Evolutionary conservation across 768 basidiomycete genomes (phyloP), one percentile per base, ranked within the genome.

Genomic region (Leccinum variicolor): DNA sequence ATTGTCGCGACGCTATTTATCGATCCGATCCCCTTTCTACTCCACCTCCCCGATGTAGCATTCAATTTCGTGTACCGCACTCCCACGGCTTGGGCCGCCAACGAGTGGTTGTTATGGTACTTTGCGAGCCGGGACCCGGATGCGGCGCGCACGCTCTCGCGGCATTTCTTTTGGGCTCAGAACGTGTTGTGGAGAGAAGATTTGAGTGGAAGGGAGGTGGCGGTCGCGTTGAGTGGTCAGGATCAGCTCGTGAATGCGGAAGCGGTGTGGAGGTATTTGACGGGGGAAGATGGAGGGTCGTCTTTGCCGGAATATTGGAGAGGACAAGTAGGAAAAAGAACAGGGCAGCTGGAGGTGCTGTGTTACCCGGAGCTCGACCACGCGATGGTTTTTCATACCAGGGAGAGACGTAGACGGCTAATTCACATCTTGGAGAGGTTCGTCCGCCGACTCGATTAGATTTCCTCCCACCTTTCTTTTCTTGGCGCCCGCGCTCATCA

Each of bases 81-180:
- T 7, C 76, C 86, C n/a, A 60, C 62, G n/a, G 51, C 64, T 3
- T 19, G 41, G 41, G 41, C 41, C 55, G 80, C 81, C 54, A 81
- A 81, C 64, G 82, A 88, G 61, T 86, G 84, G 84, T 76, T 84
- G 69, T 62, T 88, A 52, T 87, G 84, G 83, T 89, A 84, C 63
- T 87, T 88, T 62, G 77, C 85, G 21, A 81, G 80, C 55, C 79
- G 81, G 11, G 87, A 89, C 60, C 73, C 84, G 10, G 86, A 87
- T 62, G 77, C 86, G 48, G 79, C 85, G 50, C 77, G 82, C 3
- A 77, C 82, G 41, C 75, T 89, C 15, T 74, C 77, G 14, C 75
- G 87, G 2, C 77, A 83, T 53, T 87, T 89, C 65, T 87, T 86
- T 64, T 88, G 87, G 87, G 66, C 76, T 29, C 82, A 88, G 66